Percentiles rank a stretch among this genome's conserved stretches.
Conservation (phyloP, 208 protist species). For the Acanthamoeba triangularis region DNA sequence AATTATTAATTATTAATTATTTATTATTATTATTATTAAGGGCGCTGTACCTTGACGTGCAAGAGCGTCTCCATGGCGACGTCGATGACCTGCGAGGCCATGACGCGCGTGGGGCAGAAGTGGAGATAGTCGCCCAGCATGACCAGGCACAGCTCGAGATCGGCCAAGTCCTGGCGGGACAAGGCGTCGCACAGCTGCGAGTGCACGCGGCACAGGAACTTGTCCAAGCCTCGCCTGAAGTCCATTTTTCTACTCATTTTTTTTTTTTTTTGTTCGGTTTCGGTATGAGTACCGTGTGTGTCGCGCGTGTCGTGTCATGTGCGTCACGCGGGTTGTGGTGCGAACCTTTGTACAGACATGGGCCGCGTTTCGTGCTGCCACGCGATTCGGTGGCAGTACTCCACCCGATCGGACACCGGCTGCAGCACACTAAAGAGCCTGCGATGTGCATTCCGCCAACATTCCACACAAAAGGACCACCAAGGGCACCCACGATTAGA, state of each 20-base stretch:
- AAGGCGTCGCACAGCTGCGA: conserved; percentile 34
- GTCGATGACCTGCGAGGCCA: conserved; percentile 73
- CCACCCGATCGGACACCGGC: conserved; percentile 46
- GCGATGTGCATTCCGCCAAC: too few species aligned
- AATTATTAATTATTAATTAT: too few species aligned
- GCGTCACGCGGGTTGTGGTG: too few species aligned
- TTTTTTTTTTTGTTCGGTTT: too few species aligned
- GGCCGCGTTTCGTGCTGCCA: conserved; percentile 22
- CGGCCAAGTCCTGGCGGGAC: not conserved
- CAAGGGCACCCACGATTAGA: not conserved
- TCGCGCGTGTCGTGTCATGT: not conserved
- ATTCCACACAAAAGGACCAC: not conserved
- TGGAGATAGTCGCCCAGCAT: conserved; percentile 68
- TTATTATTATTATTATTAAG: not conserved
- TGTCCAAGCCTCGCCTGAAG: conserved; percentile 65
- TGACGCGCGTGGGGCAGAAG: conserved; percentile 73
- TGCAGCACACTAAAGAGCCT: conserved; percentile 67
- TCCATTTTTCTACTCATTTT: not conserved
- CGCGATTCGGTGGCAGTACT: conserved; percentile 44
- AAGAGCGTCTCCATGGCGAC: conserved; percentile 71
- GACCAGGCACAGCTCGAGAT: conserved; percentile 57
- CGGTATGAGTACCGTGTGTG: not conserved
- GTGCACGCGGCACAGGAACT: conserved; percentile 72
- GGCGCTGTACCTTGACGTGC: conserved; percentile 3
- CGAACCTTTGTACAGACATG: conserved; percentile 20